Base-by-base conservation (phyloP, 2,329 filamentous ascomycete genomes). In the Chaetomium sp. region DNA sequence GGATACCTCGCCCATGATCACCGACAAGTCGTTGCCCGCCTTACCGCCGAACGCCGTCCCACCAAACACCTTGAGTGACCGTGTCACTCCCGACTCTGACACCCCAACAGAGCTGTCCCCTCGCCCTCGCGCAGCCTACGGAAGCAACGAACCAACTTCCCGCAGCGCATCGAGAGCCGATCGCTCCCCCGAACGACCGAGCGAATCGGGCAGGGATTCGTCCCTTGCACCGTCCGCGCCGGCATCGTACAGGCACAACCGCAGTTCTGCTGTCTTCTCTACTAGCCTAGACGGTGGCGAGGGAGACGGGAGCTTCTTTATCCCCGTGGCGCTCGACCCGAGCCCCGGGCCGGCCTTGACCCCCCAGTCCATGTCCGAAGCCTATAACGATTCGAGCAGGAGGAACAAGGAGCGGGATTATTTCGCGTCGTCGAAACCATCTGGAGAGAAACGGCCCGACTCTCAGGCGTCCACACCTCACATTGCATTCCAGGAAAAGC, bases 21-120 rank as follows among this genome's bases (percentile, higher is more conserved):
- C 88, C 41, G 92, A 99, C 69, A 97, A 97, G 71, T 95, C 91
- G 6, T 76, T 99, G 38, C 94, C 94, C 19, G 94, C 94, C 33
- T 79, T 97, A 32, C 94, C 92, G 35, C 88, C 89, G 5, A 89
- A 83, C 64, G 87, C 85, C 35, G 77, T 84, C 36, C 77, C 82
- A 38, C 78, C 80, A 42, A 82, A 79, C 61, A 77, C 81, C 3
- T 88, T 86, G 76, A 69, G 77, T 70, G 67, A 84, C 68, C 67
- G 85, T 73, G 71, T 78, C 70, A 71, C 86, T 46, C 73, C 79
- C 49, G 80, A 88, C 60, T 82, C 80, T 36, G 84, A 87, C 58
- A 84, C 81, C 6, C 85, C 86, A 3, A 85, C 82, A 45, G 87
- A 91, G 64, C 74, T 87, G 34, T 88, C 86, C 2, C 85, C 86